Evolutionary conservation across 768 basidiomycete species (phyloP).

Genomic region (Suillus cothurnatus): DNA sequence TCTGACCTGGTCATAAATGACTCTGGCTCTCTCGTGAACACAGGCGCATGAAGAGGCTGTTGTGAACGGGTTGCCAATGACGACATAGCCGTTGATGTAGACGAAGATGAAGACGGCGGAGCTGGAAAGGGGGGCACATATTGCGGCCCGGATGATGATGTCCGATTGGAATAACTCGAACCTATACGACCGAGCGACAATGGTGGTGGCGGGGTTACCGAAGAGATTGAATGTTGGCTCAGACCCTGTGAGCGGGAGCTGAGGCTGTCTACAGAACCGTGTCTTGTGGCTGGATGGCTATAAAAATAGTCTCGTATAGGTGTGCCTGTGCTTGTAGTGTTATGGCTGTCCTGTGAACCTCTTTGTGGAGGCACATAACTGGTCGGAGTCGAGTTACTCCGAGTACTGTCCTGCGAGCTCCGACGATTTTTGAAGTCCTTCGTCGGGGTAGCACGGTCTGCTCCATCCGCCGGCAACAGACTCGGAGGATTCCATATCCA

Average conservation of each 20-base stretch:
- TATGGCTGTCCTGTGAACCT: conserved; percentile 23
- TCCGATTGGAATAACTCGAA: conserved; percentile 29
- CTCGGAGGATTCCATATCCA: conserved; percentile 73
- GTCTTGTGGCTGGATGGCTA: conserved; percentile 10
- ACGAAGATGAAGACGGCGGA: conserved; percentile 25
- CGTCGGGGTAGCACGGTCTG: conserved; percentile 16
- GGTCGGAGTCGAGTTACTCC: conserved; percentile 31
- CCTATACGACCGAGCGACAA: conserved; percentile 1
- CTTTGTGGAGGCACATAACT: conserved; percentile 25
- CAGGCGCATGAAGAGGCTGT: conserved; percentile 7
- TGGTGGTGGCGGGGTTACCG: conserved; percentile 2
- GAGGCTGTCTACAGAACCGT: conserved; percentile 8
- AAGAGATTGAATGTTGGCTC: conserved; percentile 3
- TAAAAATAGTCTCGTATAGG: conserved; percentile 30
- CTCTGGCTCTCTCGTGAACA: conserved; percentile 36
- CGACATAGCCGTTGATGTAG: conserved; percentile 6
- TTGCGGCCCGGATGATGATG: conserved; percentile 18
- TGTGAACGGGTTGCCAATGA: conserved; percentile 17
- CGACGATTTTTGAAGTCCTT: conserved; percentile 13
- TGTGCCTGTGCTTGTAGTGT: conserved; percentile 11
- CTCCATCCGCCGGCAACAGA: conserved; percentile 36
- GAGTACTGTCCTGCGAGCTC: conserved; percentile 24
- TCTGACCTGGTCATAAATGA: conserved; percentile 53
- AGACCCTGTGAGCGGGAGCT: conserved; percentile 2
- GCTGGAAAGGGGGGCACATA: conserved; percentile 31